phyloP scores from a whole-genome alignment of 306 rosid genomes.

The Datisca glomerata region DNA sequence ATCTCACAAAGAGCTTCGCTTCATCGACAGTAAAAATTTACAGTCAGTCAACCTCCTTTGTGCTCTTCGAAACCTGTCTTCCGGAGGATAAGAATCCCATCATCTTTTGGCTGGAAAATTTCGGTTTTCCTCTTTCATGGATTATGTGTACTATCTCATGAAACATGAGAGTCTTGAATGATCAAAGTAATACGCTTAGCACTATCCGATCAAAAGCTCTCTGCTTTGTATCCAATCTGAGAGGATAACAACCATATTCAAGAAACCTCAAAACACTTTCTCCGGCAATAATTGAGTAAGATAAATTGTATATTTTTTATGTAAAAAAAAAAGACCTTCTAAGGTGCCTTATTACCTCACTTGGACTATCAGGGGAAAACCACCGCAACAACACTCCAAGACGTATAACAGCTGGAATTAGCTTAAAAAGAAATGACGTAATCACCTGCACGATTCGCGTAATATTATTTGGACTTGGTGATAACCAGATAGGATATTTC shows the following conservation, averaged over 20 bases:
- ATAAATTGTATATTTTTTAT: neutral
- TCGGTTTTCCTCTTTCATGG: conserved; percentile 16
- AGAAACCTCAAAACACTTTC: conserved; percentile 12
- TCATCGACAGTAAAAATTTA: conserved; percentile 13
- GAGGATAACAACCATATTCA: conserved; percentile 18
- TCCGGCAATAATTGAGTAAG: too few species aligned
- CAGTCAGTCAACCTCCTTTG: conserved; percentile 28
- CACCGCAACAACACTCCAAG: conserved; percentile 27
- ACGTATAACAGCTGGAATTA: conserved; percentile 6
- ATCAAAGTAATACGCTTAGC: conserved; percentile 60
- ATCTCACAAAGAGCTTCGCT: too few species aligned
- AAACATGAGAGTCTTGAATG: conserved; percentile 66
- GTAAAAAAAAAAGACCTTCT: neutral
- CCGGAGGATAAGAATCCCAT: conserved; percentile 33
- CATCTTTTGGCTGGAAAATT: conserved; percentile 23
- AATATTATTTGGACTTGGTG: too few species aligned
- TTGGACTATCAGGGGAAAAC: neutral
- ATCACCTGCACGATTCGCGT: neutral
- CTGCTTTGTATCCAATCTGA: conserved; percentile 73
- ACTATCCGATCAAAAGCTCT: conserved; percentile 55
- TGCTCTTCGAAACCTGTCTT: conserved; percentile 28
- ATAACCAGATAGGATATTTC: too few species aligned
- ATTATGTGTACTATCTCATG: conserved; percentile 48
- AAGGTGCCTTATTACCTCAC: conserved; percentile 1
- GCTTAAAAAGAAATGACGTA: neutral